phyloP scores from a whole-genome alignment of 305 asterid species.

The Plantago rigida region DNA sequence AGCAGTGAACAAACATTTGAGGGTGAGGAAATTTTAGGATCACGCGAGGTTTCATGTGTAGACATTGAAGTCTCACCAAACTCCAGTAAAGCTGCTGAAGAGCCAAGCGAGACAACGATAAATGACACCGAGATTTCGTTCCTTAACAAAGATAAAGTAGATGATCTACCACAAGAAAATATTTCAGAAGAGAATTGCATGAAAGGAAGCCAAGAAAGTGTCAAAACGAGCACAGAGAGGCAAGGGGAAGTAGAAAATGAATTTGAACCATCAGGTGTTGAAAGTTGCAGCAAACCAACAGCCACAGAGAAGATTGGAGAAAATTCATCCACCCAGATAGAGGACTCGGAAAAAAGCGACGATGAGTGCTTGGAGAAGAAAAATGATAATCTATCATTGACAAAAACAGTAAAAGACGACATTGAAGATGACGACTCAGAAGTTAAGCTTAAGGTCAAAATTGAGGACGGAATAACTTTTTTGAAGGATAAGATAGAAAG shows the following conservation, averaged over 20 bases:
- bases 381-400: slow-evolving; percentile 17
- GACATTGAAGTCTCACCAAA: not conserved
- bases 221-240: not conserved
- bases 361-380: slow-evolving; percentile 26
- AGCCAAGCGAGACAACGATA: slow-evolving; percentile 23
- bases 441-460: slow-evolving; percentile 5
- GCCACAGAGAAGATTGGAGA: slow-evolving; percentile 7
- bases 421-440: slow-evolving; percentile 22
- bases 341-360: slow-evolving; percentile 21
- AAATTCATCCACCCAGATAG: slow-evolving; percentile 22
- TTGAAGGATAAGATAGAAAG: slow-evolving; percentile 24
- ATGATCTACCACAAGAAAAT: slow-evolving; percentile 24
- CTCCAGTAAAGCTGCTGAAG: slow-evolving; percentile 20
- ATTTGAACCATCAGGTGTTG: slow-evolving; percentile 9
- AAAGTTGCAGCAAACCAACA: not conserved
- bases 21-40: not conserved
- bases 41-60: not conserved
- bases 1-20: not conserved
- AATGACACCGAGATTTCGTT: slow-evolving; percentile 20
- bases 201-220: not conserved
- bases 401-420: slow-evolving; percentile 25
- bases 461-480: slow-evolving; percentile 18
- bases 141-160: slow-evolving; percentile 24
- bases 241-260: not conserved
- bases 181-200: slow-evolving; percentile 23